phyloP scores from a whole-genome alignment of 177 flowering plant species.

The Vitis hybrid region DNA sequence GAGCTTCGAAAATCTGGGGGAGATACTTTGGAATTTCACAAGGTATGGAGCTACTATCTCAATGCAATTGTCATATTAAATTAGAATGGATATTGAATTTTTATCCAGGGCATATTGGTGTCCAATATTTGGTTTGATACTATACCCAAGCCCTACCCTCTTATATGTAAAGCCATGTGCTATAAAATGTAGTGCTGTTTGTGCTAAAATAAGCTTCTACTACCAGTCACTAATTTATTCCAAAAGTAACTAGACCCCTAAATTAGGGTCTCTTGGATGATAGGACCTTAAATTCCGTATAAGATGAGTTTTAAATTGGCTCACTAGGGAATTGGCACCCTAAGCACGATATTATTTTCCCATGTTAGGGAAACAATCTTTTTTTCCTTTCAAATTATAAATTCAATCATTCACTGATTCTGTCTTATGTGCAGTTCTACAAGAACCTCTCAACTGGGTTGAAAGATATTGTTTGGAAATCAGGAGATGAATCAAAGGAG shows the following conservation, averaged over 20 bases:
- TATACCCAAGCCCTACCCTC: no score
- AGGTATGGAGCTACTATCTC: slow-evolving; percentile 44
- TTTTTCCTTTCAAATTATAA: neutral
- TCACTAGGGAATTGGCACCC: no score
- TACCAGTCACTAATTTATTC: no score
- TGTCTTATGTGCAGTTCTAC: slow-evolving; percentile 63
- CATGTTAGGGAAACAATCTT: neutral
- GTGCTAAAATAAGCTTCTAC: no score
- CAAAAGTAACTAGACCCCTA: no score
- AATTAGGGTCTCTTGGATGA: no score
- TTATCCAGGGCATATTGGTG: neutral
- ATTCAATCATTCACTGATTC: neutral
- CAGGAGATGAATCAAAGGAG: slow-evolving; percentile 46
- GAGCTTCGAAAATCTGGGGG: slow-evolving; percentile 94
- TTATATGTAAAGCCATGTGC: no score
- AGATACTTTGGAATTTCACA: slow-evolving; percentile 97
- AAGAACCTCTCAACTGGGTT: slow-evolving; percentile 80
- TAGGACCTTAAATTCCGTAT: no score
- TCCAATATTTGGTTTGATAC: no score
- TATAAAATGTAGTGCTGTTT: no score
- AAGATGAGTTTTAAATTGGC: no score
- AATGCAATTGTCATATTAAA: slow-evolving; percentile 1
- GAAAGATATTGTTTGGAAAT: slow-evolving; percentile 91
- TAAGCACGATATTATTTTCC: neutral
- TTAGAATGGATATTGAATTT: slow-evolving; percentile 1